Percentiles rank a stretch among this genome's conserved stretches.
Conservation (phyloP, 306 rosid species). For the Argentina anserina region DNA sequence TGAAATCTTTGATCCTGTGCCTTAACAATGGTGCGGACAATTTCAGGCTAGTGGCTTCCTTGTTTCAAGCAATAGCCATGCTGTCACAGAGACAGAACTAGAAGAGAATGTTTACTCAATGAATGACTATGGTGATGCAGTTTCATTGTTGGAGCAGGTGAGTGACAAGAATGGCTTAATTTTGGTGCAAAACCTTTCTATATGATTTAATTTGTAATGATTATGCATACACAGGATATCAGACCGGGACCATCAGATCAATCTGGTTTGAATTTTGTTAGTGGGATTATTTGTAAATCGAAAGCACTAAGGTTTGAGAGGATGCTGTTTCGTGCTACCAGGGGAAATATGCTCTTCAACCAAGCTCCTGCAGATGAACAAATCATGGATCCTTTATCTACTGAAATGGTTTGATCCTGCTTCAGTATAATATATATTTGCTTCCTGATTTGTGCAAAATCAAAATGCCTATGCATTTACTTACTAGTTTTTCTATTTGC, state of each 20-base stretch:
- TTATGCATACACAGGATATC: conserved; percentile 58
- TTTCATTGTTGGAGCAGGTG: conserved; percentile 88
- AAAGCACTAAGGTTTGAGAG: conserved; percentile 87
- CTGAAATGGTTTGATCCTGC: conserved; percentile 73
- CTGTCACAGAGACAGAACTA: conserved; percentile 65
- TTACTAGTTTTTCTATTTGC: conserved; percentile 25
- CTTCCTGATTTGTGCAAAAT: conserved; percentile 8
- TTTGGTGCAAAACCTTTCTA: conserved; percentile 9
- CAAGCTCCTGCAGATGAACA: conserved; percentile 79
- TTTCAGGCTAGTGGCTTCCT: conserved; percentile 85
- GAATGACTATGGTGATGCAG: conserved; percentile 54
- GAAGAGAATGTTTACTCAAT: conserved; percentile 69
- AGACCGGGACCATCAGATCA: conserved; percentile 62
- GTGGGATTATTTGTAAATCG: conserved; percentile 89
- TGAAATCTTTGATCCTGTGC: conserved; percentile 6
- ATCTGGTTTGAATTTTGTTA: conserved; percentile 88
- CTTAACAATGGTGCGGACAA: conserved; percentile 21
- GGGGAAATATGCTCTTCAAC: conserved; percentile 98
- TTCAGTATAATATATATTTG: conserved; percentile 28
- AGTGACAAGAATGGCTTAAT: conserved; percentile 11
- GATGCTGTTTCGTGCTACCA: conserved; percentile 95
- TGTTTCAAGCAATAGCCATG: conserved; percentile 59
- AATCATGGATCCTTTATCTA: conserved; percentile 86
- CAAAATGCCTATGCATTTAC: not conserved
- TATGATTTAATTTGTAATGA: conserved; percentile 24